Evolutionary conservation across 495 filamentous ascomycete genomes (phyloP).

Genomic region (Trichoderma asperelloides): DNA sequence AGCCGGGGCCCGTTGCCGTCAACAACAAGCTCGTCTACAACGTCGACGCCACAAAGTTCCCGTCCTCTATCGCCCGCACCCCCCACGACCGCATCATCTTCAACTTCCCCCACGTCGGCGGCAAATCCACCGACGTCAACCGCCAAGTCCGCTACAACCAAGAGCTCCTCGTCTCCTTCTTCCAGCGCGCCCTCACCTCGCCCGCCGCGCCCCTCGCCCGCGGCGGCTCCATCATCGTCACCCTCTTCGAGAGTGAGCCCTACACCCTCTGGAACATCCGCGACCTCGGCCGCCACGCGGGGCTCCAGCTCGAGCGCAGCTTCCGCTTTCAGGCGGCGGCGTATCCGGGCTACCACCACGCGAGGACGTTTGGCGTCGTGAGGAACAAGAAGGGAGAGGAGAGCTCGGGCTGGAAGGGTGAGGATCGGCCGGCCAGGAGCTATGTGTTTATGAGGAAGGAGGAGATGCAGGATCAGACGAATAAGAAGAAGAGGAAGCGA

Average conservation of each 20-base stretch:
- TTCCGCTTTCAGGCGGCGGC: constrained; percentile 64
- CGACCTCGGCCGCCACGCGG: constrained; percentile 72
- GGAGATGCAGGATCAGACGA: constrained; percentile 22
- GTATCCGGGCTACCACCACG: constrained; percentile 85
- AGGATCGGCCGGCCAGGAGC: constrained; percentile 63
- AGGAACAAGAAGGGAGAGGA: constrained; percentile 45
- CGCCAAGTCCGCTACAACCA: constrained; percentile 90
- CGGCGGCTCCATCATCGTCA: constrained; percentile 68
- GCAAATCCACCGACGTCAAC: constrained; percentile 84
- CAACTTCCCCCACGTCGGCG: constrained; percentile 95
- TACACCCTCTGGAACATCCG: constrained; percentile 93
- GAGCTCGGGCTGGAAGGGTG: constrained; percentile 58
- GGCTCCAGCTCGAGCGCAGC: constrained; percentile 65
- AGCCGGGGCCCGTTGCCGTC: background rate
- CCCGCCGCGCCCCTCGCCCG: constrained; percentile 28
- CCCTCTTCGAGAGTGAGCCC: constrained; percentile 84
- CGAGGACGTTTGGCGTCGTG: constrained; percentile 75
- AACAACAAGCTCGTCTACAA: constrained; percentile 49
- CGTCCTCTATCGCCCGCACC: constrained; percentile 29
- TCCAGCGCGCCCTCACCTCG: constrained; percentile 48
- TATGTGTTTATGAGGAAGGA: constrained; percentile 69
- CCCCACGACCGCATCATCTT: constrained; percentile 65
- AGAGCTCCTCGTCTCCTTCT: constrained; percentile 77
- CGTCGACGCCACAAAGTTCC: constrained; percentile 62
- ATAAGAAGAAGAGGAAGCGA: constrained; percentile 34